phyloP scores from a whole-genome alignment of 2,329 filamentous ascomycete genomes.

The Phaeophleospora eucalypticola region DNA sequence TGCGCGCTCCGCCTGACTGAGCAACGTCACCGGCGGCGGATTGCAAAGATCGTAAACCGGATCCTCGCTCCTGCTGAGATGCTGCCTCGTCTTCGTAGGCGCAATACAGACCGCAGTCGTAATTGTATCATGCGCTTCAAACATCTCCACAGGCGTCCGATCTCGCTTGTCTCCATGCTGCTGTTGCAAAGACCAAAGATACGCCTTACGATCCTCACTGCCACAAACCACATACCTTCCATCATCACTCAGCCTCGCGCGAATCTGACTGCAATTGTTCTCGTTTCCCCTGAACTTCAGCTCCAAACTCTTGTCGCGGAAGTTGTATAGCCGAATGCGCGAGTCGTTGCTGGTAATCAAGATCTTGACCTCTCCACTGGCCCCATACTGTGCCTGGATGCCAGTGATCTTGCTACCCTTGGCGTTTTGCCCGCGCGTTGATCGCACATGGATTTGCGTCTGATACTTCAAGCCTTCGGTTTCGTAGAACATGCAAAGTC shows the following conservation, averaged over 20 bases:
- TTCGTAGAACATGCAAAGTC: constrained; percentile 84
- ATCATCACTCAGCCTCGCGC: constrained; percentile 83
- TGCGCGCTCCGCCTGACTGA: constrained; percentile 65
- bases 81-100: constrained; percentile 69
- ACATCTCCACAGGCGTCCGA: constrained; percentile 79
- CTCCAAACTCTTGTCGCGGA: constrained; percentile 78
- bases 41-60: constrained; percentile 97
- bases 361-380: constrained; percentile 70
- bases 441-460: constrained; percentile 88
- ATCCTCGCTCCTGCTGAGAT: constrained; percentile 77
- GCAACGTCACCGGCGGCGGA: constrained; percentile 79
- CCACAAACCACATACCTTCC: constrained; percentile 83
- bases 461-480: constrained; percentile 83
- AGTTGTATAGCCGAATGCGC: constrained; percentile 80
- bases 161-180: constrained; percentile 65
- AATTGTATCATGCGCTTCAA: constrained; percentile 83
- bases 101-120: constrained; percentile 88
- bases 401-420: constrained; percentile 98
- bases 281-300: constrained; percentile 89
- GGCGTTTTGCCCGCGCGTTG: constrained; percentile 84
- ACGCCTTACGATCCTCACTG: constrained; percentile 84
- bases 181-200: constrained; percentile 74
- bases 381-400: constrained; percentile 67
- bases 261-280: constrained; percentile 85
- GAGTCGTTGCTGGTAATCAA: constrained; percentile 95